Conservation (phyloP, 352 stramenopile species). For the Phytophthora rubi region DNA sequence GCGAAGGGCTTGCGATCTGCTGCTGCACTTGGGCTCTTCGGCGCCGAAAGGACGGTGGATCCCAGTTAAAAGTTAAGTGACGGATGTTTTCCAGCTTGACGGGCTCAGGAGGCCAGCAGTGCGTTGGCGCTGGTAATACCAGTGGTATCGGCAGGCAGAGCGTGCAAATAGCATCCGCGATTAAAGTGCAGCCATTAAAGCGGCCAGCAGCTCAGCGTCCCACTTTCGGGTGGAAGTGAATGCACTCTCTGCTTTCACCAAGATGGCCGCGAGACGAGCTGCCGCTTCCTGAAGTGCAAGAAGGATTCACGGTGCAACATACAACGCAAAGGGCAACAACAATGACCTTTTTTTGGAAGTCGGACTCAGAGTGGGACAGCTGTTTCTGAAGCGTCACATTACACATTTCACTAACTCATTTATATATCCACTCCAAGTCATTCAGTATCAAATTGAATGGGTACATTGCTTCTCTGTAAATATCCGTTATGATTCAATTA, state of each 20-base stretch:
- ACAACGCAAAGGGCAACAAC: background rate
- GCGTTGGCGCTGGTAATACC: background rate
- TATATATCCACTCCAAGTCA: background rate
- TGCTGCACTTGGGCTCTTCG: no score
- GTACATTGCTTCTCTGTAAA: conserved; percentile 4
- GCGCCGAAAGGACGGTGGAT: no score
- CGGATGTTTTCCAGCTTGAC: no score
- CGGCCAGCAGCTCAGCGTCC: background rate
- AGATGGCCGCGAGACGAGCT: background rate
- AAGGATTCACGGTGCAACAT: background rate
- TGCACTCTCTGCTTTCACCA: background rate
- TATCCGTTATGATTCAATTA: background rate
- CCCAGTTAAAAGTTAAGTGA: no score
- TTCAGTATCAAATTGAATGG: background rate
- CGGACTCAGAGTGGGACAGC: conserved; percentile 4
- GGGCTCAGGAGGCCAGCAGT: no score
- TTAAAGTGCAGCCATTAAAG: background rate
- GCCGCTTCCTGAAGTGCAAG: background rate
- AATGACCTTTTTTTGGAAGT: background rate
- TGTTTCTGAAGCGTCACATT: background rate
- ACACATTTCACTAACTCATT: background rate
- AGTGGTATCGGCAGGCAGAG: no score
- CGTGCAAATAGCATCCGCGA: background rate
- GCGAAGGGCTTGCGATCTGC: no score
- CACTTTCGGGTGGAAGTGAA: background rate